Base-by-base conservation (phyloP, 2,329 filamentous ascomycete species). In the Aspergillus sp. region DNA sequence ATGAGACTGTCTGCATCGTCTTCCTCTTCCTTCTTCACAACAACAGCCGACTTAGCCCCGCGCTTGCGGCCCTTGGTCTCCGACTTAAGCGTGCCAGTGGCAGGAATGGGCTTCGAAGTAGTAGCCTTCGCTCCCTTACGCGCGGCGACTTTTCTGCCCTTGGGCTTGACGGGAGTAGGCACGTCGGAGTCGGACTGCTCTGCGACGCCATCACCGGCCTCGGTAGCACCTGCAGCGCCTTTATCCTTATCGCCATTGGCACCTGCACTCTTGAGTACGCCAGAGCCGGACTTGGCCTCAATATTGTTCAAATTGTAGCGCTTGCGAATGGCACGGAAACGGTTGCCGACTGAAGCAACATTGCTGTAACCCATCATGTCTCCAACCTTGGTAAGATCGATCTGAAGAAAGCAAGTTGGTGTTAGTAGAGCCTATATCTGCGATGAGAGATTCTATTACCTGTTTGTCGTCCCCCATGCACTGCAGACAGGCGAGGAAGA, bases 401-500 rank as follows among this genome's bases (percentile, higher is more conserved):
- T 65, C 73, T 74, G 47, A 3, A 17, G 0, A 15, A 8, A 32
- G 30, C 17, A 8, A 49, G 11, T 15, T 8, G 2, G 7, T 17
- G 1, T 42, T 3, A 21, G 13, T 32, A 50, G 17, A 8, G 15
- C 3, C 8, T 11, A 8, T 32, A 32, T 30, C 4, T 19, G 23
- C 21, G 7, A 3, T 10, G 6, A 5, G 23, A 15, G 15, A 17
- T 15, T 59, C 39, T 39, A 57, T 62, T 66, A 54, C 66, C 60
- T 57, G 56, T 50, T 27, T 68, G 57, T 57, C 60, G 17, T 39
- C 57, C 19, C 61, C 63, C 2, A 71, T 54, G 49, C 66, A 61
- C 17, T 66, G 67, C 8, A 73, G 51, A 32, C 71, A 73, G 47
- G 68, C 70, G 23, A 72, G 59, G 57, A 71, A 60, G 48, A 73